Base-by-base conservation (phyloP, 495 filamentous ascomycete genomes). In the Penicillium nucicola region DNA sequence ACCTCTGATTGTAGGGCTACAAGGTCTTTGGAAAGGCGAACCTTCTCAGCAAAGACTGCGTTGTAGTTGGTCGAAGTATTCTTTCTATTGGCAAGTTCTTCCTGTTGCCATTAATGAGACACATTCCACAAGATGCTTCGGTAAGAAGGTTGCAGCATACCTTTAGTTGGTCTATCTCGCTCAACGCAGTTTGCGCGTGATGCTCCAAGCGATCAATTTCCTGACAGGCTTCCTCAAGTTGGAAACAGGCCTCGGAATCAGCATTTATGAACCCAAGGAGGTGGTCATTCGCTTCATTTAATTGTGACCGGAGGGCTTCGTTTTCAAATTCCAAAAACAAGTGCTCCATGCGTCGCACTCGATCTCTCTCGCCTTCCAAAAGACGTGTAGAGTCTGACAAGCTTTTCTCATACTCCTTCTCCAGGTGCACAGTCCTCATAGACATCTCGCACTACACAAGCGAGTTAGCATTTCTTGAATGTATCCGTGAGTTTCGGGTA, bases 1-100 rank as follows among this genome's bases (percentile, higher is more conserved):
- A 95, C 53, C 61, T 96, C 91, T 30, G 85, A 83, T 56, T 85
- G 87, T 37, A 92, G 58, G 19, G 74, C 69, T 19, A 84, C 75
- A 8, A 96, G 62, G 57, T 95, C 88, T 31, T 86, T 84, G 15
- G 81, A 74, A 15, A 97, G 74, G 1, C 81, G 77, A 9, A 87
- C 68, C 58, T 95, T 96, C 53, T 93, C 90, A 10, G 85, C 79
- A 40, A 92, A 72, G 5, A 91, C 42, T 42, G 85, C 87, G 25
- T 83, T 79, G 4, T 85, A 84, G 57, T 87, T 84, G 35, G 82
- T 80, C 1, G 82, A 78, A 30, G 84, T 71, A 50, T 69, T 68
- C 49, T 80, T 80, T 62, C 89, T 69, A 1, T 84, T 77, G 23
- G 76, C 69, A 13, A 92, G 68, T 65, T 95, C 87, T 28, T 79